Percentiles rank a stretch among this genome's conserved stretches.
phyloP scores from a whole-genome alignment of 2,329 filamentous ascomycete genomes.

The Fusarium vanettenii region DNA sequence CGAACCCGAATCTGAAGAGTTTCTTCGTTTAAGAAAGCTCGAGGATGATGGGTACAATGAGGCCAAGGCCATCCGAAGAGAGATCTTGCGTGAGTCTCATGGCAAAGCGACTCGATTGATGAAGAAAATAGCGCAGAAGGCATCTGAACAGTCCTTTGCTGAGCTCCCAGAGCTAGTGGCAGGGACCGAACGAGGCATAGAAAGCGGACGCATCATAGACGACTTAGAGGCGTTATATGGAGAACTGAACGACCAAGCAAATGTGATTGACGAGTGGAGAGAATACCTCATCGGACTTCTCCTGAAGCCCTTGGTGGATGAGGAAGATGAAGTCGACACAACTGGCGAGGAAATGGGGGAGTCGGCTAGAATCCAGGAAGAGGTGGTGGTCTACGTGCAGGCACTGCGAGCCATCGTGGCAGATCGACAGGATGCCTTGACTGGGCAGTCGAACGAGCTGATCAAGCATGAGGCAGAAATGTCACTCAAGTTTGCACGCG shows the following conservation, averaged over 20 bases:
- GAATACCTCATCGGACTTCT: constrained; percentile 78
- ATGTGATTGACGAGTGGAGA: constrained; percentile 79
- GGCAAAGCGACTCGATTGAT: constrained; percentile 63
- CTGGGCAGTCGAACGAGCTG: constrained; percentile 80
- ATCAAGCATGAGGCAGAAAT: constrained; percentile 77
- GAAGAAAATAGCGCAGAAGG: constrained; percentile 67
- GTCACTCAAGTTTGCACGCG: constrained; percentile 69
- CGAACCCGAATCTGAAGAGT: constrained; percentile 74
- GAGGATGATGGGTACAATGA: constrained; percentile 81
- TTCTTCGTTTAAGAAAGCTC: constrained; percentile 71
- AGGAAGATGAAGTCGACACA: constrained; percentile 77
- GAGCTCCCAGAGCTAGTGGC: constrained; percentile 69
- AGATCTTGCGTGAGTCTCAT: constrained; percentile 73
- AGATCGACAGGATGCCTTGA: constrained; percentile 81
- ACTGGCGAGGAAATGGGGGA: constrained; percentile 92
- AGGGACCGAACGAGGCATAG: constrained; percentile 72
- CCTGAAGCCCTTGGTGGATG: constrained; percentile 81
- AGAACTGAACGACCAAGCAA: constrained; percentile 78
- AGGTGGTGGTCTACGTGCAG: constrained; percentile 88
- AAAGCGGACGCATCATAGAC: constrained; percentile 74
- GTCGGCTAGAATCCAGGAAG: constrained; percentile 88
- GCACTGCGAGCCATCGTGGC: constrained; percentile 79
- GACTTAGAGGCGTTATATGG: constrained; percentile 73
- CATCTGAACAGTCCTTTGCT: constrained; percentile 65
- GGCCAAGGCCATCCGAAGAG: constrained; percentile 81